Evolutionary conservation across 441 rosid genomes (phyloP).

Genomic region (Theobroma grandiflorum): DNA sequence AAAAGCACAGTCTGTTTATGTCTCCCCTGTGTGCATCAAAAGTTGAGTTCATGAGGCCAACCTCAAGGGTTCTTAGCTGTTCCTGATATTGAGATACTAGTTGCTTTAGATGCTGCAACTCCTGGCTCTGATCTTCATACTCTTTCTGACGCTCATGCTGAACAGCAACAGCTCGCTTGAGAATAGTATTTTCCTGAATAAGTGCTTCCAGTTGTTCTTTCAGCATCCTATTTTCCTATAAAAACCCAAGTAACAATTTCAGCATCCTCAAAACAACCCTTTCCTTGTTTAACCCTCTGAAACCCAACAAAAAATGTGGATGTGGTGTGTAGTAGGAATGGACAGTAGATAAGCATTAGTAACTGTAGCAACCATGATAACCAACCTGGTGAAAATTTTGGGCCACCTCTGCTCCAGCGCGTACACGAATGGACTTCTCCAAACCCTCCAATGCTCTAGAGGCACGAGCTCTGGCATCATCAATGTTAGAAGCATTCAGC

Average conservation of each 20-base stretch:
- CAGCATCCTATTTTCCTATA: slow-evolving; percentile 72
- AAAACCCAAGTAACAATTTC: slow-evolving; percentile 15
- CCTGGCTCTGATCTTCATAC: slow-evolving; percentile 65
- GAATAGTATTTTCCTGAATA: slow-evolving; percentile 75
- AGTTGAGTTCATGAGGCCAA: slow-evolving; percentile 33
- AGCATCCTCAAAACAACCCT: slow-evolving; percentile 17
- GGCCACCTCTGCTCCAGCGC: slow-evolving; percentile 67
- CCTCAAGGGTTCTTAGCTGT: slow-evolving; percentile 89
- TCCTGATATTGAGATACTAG: slow-evolving; percentile 83
- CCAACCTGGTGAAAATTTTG: slow-evolving; percentile 68
- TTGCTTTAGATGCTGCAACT: slow-evolving; percentile 80
- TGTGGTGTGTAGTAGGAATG: neutral
- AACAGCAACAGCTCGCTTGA: slow-evolving; percentile 82
- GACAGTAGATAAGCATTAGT: neutral
- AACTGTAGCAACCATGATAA: slow-evolving; percentile 1
- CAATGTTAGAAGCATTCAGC: slow-evolving; percentile 75
- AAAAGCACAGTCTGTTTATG: neutral
- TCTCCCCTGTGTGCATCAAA: neutral
- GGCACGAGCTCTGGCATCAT: slow-evolving; percentile 93
- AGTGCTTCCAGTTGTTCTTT: slow-evolving; percentile 79
- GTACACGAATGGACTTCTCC: slow-evolving; percentile 80
- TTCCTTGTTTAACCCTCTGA: neutral
- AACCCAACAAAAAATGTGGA: neutral
- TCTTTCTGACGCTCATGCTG: slow-evolving; percentile 93
- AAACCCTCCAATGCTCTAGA: slow-evolving; percentile 78